A percentile compares a stretch with the other conserved stretches of the same genome.
These are phyloP conservation scores for Chimonanthus praecox DNA, from an alignment of 164 flowering plant genomes.

Conservation along the genomic window DNA sequence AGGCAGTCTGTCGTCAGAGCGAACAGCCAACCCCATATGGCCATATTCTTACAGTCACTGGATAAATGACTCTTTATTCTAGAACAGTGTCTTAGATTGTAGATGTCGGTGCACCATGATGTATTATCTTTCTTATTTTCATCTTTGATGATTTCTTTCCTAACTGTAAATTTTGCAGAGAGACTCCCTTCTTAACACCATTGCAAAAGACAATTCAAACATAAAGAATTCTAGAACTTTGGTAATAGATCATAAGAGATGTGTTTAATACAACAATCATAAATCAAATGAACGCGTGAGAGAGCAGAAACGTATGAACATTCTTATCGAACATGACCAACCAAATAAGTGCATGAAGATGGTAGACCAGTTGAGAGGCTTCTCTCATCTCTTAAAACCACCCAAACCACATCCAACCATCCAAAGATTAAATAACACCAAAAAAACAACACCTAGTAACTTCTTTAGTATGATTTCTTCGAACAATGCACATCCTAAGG, in stretches of 20 bases:
- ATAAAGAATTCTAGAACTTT: slow-evolving; percentile 1
- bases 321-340: neutral
- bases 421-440: neutral
- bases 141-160: too few relatives aligned
- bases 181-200: neutral
- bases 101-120: too few relatives aligned
- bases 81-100: too few relatives aligned
- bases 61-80: too few relatives aligned
- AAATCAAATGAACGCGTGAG: slow-evolving; percentile 15
- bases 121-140: too few relatives aligned
- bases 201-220: neutral
- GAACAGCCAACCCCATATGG: too few relatives aligned
- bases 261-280: slow-evolving; percentile 1
- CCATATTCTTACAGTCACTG: too few relatives aligned
- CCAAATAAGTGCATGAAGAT: neutral
- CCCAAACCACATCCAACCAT: neutral
- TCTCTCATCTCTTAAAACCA: neutral
- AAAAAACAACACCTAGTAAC: neutral
- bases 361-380: neutral
- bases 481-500: neutral
- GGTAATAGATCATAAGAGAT: neutral
- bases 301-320: neutral
- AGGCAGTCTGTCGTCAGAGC: too few relatives aligned
- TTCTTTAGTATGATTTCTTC: neutral
- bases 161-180: too few relatives aligned